Conservation (phyloP, 2,329 filamentous ascomycete genomes). For the Fusarium falciforme region DNA sequence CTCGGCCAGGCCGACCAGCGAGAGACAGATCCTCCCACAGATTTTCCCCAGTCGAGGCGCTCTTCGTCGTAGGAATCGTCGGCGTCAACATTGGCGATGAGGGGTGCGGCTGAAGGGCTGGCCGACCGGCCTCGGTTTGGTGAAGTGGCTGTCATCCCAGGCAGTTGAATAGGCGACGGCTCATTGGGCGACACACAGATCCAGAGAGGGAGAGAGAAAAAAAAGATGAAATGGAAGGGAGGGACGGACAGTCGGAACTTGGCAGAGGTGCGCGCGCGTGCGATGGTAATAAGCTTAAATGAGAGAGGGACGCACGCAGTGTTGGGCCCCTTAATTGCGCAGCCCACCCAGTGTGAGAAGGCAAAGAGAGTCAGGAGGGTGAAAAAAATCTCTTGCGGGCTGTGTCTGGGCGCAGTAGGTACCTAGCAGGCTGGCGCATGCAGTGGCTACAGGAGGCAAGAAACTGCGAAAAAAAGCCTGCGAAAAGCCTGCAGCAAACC, state of each 20-base stretch:
- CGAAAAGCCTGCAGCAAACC: background rate
- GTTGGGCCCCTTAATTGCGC: background rate
- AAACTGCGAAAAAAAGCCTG: background rate
- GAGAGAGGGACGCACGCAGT: background rate
- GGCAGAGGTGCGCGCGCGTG: background rate
- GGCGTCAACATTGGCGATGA: background rate
- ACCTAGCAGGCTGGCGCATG: background rate
- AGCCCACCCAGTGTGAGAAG: background rate
- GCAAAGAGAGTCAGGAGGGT: background rate
- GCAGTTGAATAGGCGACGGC: background rate
- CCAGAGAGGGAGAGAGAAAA: background rate
- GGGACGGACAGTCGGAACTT: background rate
- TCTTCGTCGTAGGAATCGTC: constrained; percentile 41
- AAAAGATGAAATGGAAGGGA: background rate
- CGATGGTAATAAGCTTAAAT: constrained; percentile 2
- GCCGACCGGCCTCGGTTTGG: constrained; percentile 5
- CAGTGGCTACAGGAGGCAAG: background rate
- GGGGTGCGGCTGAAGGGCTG: background rate
- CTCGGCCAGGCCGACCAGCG: constrained; percentile 33
- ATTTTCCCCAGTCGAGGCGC: constrained; percentile 36
- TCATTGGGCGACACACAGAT: background rate
- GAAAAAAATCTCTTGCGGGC: background rate
- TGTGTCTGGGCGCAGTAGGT: background rate
- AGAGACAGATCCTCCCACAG: constrained; percentile 1
- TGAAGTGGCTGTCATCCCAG: constrained; percentile 2